Conservation (phyloP, 805 yeast species). For the Kodamaea hsintzibuensis region DNA sequence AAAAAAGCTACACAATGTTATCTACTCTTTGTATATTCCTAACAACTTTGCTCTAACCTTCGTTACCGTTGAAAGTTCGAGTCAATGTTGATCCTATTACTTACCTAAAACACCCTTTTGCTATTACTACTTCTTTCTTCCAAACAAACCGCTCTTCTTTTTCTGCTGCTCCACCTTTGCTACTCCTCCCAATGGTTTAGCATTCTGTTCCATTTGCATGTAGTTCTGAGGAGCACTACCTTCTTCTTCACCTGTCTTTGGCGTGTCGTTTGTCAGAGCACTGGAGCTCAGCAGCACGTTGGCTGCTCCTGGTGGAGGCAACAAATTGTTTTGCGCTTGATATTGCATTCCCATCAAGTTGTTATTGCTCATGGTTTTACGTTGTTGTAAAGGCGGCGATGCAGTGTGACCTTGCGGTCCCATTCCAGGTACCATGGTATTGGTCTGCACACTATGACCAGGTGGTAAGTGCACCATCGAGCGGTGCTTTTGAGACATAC, state of each 20-base stretch:
- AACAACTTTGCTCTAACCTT: neutral
- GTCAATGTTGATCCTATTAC: neutral
- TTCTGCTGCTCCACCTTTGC: neutral
- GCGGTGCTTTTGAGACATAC: slow-evolving; percentile 11
- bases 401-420: neutral
- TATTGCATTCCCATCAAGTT: slow-evolving; percentile 5
- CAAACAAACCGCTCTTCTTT: neutral
- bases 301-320: neutral
- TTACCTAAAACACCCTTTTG: neutral
- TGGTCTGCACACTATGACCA: neutral
- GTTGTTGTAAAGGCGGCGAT: slow-evolving; percentile 5
- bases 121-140: neutral
- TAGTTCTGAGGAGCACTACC: neutral
- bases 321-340: slow-evolving; percentile 4
- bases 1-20: slow-evolving; percentile 1
- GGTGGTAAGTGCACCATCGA: slow-evolving; percentile 11
- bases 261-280: slow-evolving; percentile 13
- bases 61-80: neutral
- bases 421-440: neutral
- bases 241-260: slow-evolving; percentile 10
- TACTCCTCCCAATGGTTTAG: slow-evolving; percentile 11
- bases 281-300: slow-evolving; percentile 12
- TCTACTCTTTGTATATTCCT: neutral
- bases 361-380: neutral
- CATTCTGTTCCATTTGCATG: neutral